These are phyloP conservation scores for Sporothrix curviconia DNA, from an alignment of 2,329 filamentous ascomycete genomes.

Conservation along the genomic window DNA sequence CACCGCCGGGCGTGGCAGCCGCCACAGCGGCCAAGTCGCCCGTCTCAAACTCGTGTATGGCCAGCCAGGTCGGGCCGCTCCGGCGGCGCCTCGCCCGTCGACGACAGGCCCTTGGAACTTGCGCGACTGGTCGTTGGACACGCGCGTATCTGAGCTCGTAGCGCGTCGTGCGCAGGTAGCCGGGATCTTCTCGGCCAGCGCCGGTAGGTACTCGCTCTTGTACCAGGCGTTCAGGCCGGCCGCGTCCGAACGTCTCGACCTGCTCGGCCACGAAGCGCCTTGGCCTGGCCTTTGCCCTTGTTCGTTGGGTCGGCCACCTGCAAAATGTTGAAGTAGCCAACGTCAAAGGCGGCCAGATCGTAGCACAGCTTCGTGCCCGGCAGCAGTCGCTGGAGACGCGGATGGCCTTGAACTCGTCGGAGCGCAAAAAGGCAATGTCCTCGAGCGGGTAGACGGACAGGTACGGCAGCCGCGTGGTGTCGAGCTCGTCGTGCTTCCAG, in stretches of 20 bases:
- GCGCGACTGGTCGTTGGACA: constrained; percentile 23
- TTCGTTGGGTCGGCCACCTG: constrained; percentile 20
- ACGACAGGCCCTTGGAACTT: constrained; percentile 20
- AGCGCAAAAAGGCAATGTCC: constrained; percentile 29
- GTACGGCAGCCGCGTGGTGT: constrained; percentile 25
- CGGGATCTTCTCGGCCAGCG: constrained; percentile 15
- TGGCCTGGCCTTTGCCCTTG: constrained; percentile 20
- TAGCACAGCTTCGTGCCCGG: constrained; percentile 21
- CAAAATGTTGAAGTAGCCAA: constrained; percentile 21
- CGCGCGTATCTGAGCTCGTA: constrained; percentile 22
- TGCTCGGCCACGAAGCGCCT: constrained; percentile 17
- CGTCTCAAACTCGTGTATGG: constrained; percentile 12
- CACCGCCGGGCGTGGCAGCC: not conserved
- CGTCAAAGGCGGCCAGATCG: constrained; percentile 22
- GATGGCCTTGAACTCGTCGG: constrained; percentile 30
- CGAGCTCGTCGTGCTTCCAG: constrained; percentile 25
- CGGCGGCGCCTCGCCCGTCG: constrained; percentile 18
- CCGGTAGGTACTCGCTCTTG: constrained; percentile 17
- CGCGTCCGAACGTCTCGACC: constrained; percentile 11
- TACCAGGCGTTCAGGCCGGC: constrained; percentile 18
- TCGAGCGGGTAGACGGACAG: constrained; percentile 32
- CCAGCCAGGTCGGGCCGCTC: constrained; percentile 18
- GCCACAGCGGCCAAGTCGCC: not conserved
- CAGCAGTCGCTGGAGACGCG: constrained; percentile 26
- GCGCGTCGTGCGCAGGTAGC: constrained; percentile 23